Percentiles rank a stretch among this genome's conserved stretches.
Evolutionary conservation across 306 rosid species (phyloP).

Genomic region (Ormosia semicastrata): DNA sequence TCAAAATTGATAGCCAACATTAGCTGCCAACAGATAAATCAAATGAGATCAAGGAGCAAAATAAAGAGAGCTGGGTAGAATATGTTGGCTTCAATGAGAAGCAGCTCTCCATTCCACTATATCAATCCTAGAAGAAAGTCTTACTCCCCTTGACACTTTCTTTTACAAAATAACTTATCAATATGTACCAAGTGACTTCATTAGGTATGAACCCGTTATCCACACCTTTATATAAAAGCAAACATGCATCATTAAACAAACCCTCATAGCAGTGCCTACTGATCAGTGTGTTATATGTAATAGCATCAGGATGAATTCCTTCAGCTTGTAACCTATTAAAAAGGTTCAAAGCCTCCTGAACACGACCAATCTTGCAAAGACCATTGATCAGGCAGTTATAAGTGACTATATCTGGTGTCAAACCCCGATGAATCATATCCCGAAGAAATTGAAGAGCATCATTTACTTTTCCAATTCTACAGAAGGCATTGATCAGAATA

Average conservation of each 20-base stretch:
- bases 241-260: conserved; percentile 61
- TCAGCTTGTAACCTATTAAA: conserved; percentile 65
- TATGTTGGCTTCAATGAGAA: conserved; percentile 16
- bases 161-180: conserved; percentile 51
- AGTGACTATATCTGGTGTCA: conserved; percentile 79
- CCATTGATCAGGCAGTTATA: conserved; percentile 85
- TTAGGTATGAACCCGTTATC: conserved; percentile 73
- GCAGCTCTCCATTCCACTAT: not conserved
- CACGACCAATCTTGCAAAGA: conserved; percentile 64
- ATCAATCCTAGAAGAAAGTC: conserved; percentile 18
- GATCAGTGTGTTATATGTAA: conserved; percentile 82
- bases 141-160: conserved; percentile 33
- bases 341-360: conserved; percentile 69
- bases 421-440: conserved; percentile 70
- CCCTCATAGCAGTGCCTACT: conserved; percentile 66
- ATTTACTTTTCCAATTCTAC: conserved; percentile 66
- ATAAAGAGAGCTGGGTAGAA: not conserved
- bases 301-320: conserved; percentile 69
- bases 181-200: conserved; percentile 70
- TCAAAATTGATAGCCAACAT: conserved; percentile 6
- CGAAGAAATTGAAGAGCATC: conserved; percentile 72
- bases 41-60: conserved; percentile 18
- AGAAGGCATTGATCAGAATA: conserved; percentile 72
- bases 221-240: conserved; percentile 63
- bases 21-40: conserved; percentile 16